These are phyloP conservation scores for Beta macrorhiza DNA, from an alignment of 179 eudicot species.

Conservation along the genomic window DNA sequence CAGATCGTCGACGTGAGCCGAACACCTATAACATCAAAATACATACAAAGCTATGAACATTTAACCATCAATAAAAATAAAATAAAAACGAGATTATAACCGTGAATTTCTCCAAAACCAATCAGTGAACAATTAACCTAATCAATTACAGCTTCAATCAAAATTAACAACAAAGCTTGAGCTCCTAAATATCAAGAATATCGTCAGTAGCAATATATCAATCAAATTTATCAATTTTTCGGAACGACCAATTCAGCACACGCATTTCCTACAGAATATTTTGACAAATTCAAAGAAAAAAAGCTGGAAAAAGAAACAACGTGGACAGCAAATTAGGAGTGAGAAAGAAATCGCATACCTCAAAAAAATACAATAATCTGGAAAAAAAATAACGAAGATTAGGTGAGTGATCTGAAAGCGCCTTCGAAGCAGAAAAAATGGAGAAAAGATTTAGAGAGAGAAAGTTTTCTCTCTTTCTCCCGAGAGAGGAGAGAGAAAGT, in stretches of 20 bases:
- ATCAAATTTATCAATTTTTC: background rate
- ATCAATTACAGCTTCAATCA: background rate
- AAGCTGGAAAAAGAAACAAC: conserved; percentile 18
- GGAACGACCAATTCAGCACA: conserved; percentile 7
- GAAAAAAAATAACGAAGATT: background rate
- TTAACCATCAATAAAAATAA: background rate
- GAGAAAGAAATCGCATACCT: conserved; percentile 23
- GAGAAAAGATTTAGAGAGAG: conserved; percentile 7
- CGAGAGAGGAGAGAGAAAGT: conserved; percentile 18
- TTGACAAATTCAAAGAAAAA: conserved; percentile 25
- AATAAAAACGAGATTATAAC: background rate
- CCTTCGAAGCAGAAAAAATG: background rate
- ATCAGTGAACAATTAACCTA: background rate
- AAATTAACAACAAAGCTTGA: background rate
- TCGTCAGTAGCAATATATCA: background rate
- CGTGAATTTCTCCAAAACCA: background rate
- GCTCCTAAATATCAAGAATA: background rate
- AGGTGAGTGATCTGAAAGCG: conserved; percentile 18
- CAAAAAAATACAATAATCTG: background rate
- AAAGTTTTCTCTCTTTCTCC: conserved; percentile 25
- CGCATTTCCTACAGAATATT: background rate
- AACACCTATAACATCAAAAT: conserved; percentile 15
- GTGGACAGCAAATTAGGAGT: conserved; percentile 20
- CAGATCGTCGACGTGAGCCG: conserved; percentile 10
- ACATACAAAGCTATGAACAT: background rate